Evolutionary conservation across 148 eudicot species (phyloP).

Genomic region (Camellia lanceoleosa): DNA sequence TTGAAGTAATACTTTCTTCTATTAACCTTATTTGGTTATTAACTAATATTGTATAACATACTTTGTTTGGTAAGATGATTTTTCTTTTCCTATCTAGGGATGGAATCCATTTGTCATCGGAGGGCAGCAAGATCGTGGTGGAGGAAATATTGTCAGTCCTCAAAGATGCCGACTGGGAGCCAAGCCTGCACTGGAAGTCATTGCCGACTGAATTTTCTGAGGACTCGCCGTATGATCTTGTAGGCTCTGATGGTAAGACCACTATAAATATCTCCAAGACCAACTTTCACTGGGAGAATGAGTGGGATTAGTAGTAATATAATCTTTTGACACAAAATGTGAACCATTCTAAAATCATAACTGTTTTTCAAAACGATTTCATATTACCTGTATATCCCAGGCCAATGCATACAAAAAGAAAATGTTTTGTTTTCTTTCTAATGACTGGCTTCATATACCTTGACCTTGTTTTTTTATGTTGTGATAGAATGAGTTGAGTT

Average conservation of each 20-base stretch:
- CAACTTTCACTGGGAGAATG: conserved; percentile 28
- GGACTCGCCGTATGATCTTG: conserved; percentile 27
- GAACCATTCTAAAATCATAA: neutral
- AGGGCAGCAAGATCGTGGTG: conserved; percentile 44
- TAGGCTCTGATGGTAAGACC: conserved; percentile 32
- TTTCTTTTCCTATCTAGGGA: conserved; percentile 24
- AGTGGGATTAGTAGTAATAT: conserved; percentile 22
- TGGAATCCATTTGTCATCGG: conserved; percentile 43
- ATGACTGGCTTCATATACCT: too few species aligned
- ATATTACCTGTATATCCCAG: too few species aligned
- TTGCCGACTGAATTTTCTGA: conserved; percentile 39
- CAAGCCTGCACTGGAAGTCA: conserved; percentile 44
- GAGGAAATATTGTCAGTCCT: conserved; percentile 40
- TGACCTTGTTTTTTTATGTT: too few species aligned
- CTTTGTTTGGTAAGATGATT: neutral
- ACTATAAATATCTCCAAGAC: conserved; percentile 28
- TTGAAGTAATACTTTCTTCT: neutral
- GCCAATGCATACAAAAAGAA: too few species aligned
- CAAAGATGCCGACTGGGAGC: conserved; percentile 46
- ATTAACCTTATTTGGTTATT: too few species aligned
- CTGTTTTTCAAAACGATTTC: neutral
- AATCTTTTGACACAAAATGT: neutral
- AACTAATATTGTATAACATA: neutral
- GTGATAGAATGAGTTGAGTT: too few species aligned
- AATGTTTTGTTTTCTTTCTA: too few species aligned